These are phyloP conservation scores for Vigna nakashimae DNA, from an alignment of 306 rosid genomes.

Conservation along the genomic window DNA sequence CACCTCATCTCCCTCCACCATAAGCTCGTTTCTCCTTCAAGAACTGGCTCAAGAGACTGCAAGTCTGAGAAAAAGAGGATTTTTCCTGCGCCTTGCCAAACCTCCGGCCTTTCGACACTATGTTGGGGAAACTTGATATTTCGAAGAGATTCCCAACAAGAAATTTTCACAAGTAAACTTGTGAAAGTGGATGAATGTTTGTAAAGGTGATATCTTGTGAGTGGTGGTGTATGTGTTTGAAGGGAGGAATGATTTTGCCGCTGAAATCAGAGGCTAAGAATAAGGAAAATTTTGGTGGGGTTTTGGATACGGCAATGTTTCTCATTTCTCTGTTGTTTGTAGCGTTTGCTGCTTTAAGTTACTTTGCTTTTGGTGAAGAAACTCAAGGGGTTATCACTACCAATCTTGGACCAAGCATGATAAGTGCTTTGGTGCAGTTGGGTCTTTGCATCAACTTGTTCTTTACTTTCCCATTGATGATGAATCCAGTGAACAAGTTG, in stretches of 20 bases:
- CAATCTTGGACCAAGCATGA: conserved; percentile 62
- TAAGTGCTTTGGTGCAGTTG: conserved; percentile 63
- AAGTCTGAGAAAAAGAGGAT: no score
- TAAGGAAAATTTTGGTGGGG: conserved; percentile 61
- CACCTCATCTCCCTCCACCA: no score
- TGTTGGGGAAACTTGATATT: no score
- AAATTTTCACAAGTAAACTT: no score
- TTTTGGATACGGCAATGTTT: conserved; percentile 60
- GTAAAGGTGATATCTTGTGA: no score
- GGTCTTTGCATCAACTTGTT: conserved; percentile 70
- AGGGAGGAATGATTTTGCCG: conserved; percentile 66
- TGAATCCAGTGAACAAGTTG: conserved; percentile 79
- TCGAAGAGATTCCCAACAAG: no score
- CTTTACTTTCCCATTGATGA: conserved; percentile 70
- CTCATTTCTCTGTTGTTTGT: conserved; percentile 62
- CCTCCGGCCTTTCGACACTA: no score
- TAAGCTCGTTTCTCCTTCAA: no score
- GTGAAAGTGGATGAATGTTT: no score
- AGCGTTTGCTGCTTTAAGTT: conserved; percentile 63
- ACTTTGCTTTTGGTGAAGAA: conserved; percentile 74
- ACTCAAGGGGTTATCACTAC: conserved; percentile 73
- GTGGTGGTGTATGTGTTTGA: conserved; percentile 74
- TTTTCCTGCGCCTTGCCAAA: no score
- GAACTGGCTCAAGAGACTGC: no score
- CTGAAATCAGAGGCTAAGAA: conserved; percentile 66